Conservation (phyloP, 2,329 filamentous ascomycete species). For the Colletotrichum endophyticum region DNA sequence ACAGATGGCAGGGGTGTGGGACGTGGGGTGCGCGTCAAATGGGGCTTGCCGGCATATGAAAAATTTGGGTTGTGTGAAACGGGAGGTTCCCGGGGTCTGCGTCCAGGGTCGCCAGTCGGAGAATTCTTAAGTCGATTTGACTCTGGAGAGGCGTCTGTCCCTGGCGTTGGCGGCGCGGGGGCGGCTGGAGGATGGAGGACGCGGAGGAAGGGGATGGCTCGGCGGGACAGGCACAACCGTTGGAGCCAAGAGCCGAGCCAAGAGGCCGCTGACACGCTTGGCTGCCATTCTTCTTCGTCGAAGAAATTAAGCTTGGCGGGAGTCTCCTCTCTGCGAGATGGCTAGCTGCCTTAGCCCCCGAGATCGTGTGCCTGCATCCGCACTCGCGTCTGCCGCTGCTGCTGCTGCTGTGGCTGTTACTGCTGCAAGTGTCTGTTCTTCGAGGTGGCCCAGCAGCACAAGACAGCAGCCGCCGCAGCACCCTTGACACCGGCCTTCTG, state of each 20-base stretch:
- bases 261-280: not conserved
- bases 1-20: not conserved
- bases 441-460: not conserved
- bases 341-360: not conserved
- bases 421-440: not conserved
- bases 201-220: not conserved
- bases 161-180: not conserved
- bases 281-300: not conserved
- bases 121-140: slow-evolving; percentile 19
- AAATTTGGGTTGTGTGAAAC: slow-evolving; percentile 12
- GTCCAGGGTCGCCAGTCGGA: slow-evolving; percentile 12
- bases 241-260: slow-evolving; percentile 14
- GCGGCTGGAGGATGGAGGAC: not conserved
- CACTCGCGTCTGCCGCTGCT: not conserved
- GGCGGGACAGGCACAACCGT: slow-evolving; percentile 1
- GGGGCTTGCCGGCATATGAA: slow-evolving; percentile 3
- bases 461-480: not conserved
- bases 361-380: not conserved
- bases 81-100: not conserved
- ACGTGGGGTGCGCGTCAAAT: slow-evolving; percentile 11
- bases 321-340: not conserved
- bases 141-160: slow-evolving; percentile 5
- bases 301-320: not conserved
- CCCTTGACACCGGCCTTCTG: not conserved
- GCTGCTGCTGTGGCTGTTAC: not conserved